Conservation (phyloP, 1,284 basidiomycete species). For the Naganishia liquefaciens region DNA sequence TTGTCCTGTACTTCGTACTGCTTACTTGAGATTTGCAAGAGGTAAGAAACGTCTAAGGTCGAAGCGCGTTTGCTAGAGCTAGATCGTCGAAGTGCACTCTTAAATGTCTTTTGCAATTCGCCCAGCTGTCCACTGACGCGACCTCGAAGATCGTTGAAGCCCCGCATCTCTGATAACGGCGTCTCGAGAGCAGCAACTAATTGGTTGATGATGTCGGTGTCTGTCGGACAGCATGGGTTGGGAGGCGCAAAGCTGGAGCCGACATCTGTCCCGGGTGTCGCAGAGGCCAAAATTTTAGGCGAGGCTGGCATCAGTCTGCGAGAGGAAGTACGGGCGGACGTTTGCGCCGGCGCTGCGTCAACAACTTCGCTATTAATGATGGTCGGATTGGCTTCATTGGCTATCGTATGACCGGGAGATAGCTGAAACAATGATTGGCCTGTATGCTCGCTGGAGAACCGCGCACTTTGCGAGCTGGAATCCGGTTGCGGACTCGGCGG, state of each 20-base stretch:
- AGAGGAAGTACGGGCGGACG: no score
- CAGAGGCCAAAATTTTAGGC: constrained; percentile 19
- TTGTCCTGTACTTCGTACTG: constrained; percentile 75
- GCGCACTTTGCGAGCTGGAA: constrained; percentile 11
- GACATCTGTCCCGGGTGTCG: constrained; percentile 15
- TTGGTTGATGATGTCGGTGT: constrained; percentile 65
- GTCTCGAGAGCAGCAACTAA: constrained; percentile 68
- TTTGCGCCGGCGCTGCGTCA: neutral
- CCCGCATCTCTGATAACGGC: constrained; percentile 59
- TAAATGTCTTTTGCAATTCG: constrained; percentile 59
- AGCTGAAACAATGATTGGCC: constrained; percentile 27
- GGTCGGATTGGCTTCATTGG: constrained; percentile 9
- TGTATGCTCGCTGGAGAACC: constrained; percentile 3
- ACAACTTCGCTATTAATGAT: constrained; percentile 4
- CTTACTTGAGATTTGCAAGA: constrained; percentile 60
- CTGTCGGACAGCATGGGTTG: constrained; percentile 88
- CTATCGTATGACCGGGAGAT: constrained; percentile 32
- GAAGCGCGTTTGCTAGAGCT: constrained; percentile 37
- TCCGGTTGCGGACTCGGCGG: constrained; percentile 7
- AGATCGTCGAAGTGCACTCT: constrained; percentile 48
- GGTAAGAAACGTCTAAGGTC: constrained; percentile 40
- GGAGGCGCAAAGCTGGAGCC: constrained; percentile 45
- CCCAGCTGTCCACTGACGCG: constrained; percentile 65
- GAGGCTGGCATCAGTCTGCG: neutral
- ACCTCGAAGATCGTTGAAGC: constrained; percentile 65